Evolutionary conservation across 305 asterid species (phyloP), one percentile per base, ranked within the genome.

Genomic region (Fraxinus platypoda): DNA sequence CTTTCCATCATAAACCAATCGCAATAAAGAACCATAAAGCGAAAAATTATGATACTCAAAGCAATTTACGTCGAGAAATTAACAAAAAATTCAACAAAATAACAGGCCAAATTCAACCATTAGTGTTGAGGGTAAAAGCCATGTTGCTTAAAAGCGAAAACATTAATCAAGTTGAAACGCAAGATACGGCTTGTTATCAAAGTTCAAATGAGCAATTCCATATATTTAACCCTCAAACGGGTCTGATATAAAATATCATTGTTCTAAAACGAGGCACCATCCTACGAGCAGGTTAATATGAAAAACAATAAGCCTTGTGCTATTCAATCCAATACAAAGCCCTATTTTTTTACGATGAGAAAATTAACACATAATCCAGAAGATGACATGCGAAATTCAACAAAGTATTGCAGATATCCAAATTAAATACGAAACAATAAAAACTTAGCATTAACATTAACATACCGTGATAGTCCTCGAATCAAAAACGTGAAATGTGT

Each of bases 401-500:
- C 5, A 25, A 19, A 64, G 15, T 3, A 9, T 23, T 11, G 72
- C n/a, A 64, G 72, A 64, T 23, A 64, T 64, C 71, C 6, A 59
- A 59, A 21, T 19, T 15, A 62, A 64, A 64, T 8, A 23, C 72
- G 33, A 64, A 64, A 64, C 26, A 6, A 6, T 62, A 2, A 62
- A 62, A 62, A 37, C 7, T 7, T 8, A 62, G 71, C 28, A 62
- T 62, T 6, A 62, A 25, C 15, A 8, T 62, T 54, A 80, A 62
- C 84, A 68, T 80, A 89, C 92, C 90, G 83, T 41, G 79, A 80
- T 8, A 85, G 81, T 79, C 62, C 75, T 71, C 49, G 2, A 35
- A 62, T n/a, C 17, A 78, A 68, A 71, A 41, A 77, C 31, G 72
- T 64, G 5, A 64, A 64, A 64, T 64, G 34, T 2, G 6, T 23